Evolutionary conservation across 2,329 filamentous ascomycete genomes (phyloP), one percentile per base, ranked within the genome.

Genomic region (Beauveria australis): DNA sequence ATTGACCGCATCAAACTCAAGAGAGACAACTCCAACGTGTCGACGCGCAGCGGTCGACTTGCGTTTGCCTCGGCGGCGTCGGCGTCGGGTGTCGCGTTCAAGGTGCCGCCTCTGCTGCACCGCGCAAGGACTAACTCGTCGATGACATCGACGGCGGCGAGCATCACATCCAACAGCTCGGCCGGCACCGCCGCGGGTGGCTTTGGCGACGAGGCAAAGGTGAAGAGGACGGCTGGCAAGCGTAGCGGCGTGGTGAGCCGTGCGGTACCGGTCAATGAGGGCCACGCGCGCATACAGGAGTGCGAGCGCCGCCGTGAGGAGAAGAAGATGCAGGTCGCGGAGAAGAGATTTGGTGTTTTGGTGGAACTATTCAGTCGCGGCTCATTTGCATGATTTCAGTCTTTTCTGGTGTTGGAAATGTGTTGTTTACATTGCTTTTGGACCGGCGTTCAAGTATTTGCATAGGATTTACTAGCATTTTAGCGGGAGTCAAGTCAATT

Each of bases 1-100:
- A 83, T 93, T 53, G 89, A 95, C 73, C 88, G 91, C 60, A 86
- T 93, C 64, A 82, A 80, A 22, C 78, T 92, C 41, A 89, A 88
- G 69, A 85, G 88, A 49, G 73, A 73, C 19, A 79, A 78, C 0
- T 77, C 74, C 16, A 72, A 66, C 46, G 56, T 70, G 41, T 70
- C 73, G 19, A 51, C 49, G 24, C 61, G 57, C 19, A 61, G 66
- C 19, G 70, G 71, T 2, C 80, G 79, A 24, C 76, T 87, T 61
- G 87, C 86, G 3, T 89, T 89, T 70, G 74, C 81, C 9, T 68
- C 76, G 3, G 64, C 74, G 1, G 72, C 77, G 40, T 54, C 74
- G 1, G 72, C 77, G 40, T 54, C 46, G 6, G 40, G 46, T 3
- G 72, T 61, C 64, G 75, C 76, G 0, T 89, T 91, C 80, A 86